Evolutionary conservation across 2,329 filamentous ascomycete species (phyloP).

Genomic region (Aaosphaeria pasadenensis): DNA sequence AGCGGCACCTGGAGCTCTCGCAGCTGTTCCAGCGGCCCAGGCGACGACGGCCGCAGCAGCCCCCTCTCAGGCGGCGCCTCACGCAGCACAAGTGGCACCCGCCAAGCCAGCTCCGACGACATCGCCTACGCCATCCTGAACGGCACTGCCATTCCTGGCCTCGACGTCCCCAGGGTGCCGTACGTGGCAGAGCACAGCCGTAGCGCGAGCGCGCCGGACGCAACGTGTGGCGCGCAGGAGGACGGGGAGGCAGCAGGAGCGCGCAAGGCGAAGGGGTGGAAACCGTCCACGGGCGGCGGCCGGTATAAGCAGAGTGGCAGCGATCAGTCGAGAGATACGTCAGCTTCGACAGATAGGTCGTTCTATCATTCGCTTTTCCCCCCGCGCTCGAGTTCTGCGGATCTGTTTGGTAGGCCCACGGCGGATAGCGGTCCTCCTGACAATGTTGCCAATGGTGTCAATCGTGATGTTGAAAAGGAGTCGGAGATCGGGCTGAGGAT

Average conservation of each 20-base stretch:
- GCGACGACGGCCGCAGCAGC: constrained; percentile 9
- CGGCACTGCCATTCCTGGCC: constrained; percentile 12
- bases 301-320: too few species aligned
- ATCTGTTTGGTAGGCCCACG: constrained; percentile 14
- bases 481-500: constrained; percentile 5
- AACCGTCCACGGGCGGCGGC: constrained; percentile 2
- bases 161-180: not conserved
- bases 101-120: constrained; percentile 7
- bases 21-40: constrained; percentile 15
- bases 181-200: constrained; percentile 9
- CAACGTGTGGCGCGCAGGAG: constrained; percentile 1
- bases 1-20: constrained; percentile 20
- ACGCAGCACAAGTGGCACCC: constrained; percentile 1
- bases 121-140: constrained; percentile 24
- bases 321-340: not conserved
- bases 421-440: constrained; percentile 17
- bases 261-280: constrained; percentile 13
- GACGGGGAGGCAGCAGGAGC: not conserved
- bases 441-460: constrained; percentile 4
- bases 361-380: too few species aligned
- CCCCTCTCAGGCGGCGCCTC: constrained; percentile 3
- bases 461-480: constrained; percentile 8
- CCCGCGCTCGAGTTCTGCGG: constrained; percentile 5
- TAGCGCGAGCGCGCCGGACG: constrained; percentile 15
- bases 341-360: not conserved